Conservation (phyloP, 768 basidiomycete genomes). For the Lanmaoa pseudosensibilis region DNA sequence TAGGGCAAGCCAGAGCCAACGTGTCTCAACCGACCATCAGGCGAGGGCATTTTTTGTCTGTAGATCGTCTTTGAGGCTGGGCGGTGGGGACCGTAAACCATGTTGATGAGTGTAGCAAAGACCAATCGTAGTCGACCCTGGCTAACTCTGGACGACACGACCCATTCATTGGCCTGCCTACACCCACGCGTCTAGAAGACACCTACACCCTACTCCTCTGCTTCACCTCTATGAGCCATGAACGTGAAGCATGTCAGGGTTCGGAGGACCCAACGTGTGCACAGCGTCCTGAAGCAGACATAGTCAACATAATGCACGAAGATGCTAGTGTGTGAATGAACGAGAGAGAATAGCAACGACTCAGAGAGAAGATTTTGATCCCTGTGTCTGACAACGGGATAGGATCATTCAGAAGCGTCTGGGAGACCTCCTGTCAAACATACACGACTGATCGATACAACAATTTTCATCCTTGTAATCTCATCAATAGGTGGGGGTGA, state of each 20-base stretch:
- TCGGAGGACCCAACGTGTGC: neutral
- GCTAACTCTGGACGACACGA: neutral
- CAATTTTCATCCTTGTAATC: constrained; percentile 19
- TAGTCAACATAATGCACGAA: constrained; percentile 13
- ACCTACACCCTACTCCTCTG: neutral
- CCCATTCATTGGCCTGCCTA: neutral
- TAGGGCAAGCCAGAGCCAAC: constrained; percentile 10
- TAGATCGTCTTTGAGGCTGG: neutral
- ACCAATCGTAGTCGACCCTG: neutral
- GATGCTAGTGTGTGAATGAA: neutral
- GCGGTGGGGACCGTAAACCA: neutral
- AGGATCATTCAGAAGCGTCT: constrained; percentile 32
- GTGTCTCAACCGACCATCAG: constrained; percentile 11
- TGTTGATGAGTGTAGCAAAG: neutral
- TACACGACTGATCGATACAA: constrained; percentile 21
- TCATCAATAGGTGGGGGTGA: neutral
- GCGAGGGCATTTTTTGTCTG: neutral
- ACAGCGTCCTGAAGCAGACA: neutral
- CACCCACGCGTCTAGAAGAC: neutral
- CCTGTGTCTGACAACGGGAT: constrained; percentile 14
- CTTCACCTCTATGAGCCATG: neutral
- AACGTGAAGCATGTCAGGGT: neutral
- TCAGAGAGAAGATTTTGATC: constrained; percentile 39
- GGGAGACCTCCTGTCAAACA: constrained; percentile 27
- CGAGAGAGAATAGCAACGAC: neutral